Percentiles rank a stretch among this genome's conserved stretches.
phyloP scores from a whole-genome alignment of 176 grass and related monocot genomes.

The Hordeum vulgare region DNA sequence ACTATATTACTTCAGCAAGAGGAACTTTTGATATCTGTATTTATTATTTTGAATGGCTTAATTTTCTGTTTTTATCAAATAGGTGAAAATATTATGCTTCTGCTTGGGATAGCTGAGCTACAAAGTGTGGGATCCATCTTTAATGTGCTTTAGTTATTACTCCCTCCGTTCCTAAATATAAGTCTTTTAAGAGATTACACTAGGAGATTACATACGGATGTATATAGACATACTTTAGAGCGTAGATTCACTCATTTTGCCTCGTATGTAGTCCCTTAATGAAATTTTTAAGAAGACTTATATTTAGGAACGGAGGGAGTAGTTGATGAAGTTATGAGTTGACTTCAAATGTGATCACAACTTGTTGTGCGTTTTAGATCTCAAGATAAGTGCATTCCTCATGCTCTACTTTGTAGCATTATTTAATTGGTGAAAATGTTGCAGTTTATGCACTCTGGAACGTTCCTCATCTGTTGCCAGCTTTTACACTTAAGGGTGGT shows the following conservation, averaged over 20 bases:
- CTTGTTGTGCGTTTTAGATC: neutral
- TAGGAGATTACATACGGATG: too few species aligned
- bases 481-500: constrained; percentile 87
- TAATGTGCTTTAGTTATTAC: neutral
- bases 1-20: neutral
- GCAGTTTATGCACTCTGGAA: constrained; percentile 96
- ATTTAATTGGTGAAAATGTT: constrained; percentile 25
- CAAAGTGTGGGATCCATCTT: neutral
- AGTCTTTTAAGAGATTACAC: too few species aligned
- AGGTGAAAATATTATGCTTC: neutral
- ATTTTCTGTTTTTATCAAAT: constrained; percentile 1
- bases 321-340: constrained; percentile 8
- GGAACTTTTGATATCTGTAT: neutral
- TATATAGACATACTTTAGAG: too few species aligned
- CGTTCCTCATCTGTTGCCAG: constrained; percentile 70
- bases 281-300: too few species aligned
- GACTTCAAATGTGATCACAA: neutral
- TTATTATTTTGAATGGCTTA: neutral
- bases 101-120: neutral
- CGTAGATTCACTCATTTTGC: too few species aligned
- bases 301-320: too few species aligned
- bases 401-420: neutral
- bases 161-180: too few species aligned
- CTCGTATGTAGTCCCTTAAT: too few species aligned
- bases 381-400: neutral